A percentile compares a stretch with the other conserved stretches of the same genome.
phyloP scores from a whole-genome alignment of 163 green algal species.

The Picocystis sp. region DNA sequence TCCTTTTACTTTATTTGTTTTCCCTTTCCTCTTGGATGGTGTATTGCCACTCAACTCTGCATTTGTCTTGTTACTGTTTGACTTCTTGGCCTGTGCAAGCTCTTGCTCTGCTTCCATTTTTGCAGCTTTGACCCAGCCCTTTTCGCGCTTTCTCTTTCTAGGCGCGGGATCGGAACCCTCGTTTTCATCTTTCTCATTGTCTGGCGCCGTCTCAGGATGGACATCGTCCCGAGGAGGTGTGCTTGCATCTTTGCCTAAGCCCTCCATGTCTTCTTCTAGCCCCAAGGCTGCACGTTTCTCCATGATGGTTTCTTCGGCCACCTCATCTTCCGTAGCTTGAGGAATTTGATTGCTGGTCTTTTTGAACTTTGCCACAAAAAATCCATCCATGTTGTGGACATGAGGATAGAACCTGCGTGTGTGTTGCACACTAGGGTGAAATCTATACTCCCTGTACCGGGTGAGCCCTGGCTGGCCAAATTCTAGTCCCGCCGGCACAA shows the following conservation, averaged over 20 bases:
- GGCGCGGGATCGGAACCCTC: no score
- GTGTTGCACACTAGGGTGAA: slow-evolving; percentile 76
- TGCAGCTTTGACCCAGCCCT: no score
- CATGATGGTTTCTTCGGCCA: not conserved
- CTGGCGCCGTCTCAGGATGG: no score
- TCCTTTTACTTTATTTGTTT: no score
- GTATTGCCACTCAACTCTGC: no score
- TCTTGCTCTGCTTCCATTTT: no score
- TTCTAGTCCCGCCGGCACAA: slow-evolving; percentile 84
- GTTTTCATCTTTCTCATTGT: no score
- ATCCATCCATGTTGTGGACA: slow-evolving; percentile 93
- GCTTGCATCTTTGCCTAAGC: not conserved
- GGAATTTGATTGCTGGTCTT: slow-evolving; percentile 59
- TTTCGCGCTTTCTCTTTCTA: no score
- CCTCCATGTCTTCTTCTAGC: not conserved
- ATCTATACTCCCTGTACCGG: slow-evolving; percentile 72
- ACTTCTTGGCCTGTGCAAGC: no score
- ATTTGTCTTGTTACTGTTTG: no score
- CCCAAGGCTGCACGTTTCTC: not conserved
- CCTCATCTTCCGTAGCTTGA: slow-evolving; percentile 10
- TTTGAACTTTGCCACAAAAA: slow-evolving; percentile 94
- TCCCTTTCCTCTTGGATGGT: no score
- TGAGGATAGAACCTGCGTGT: slow-evolving; percentile 92
- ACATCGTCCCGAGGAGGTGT: no score
- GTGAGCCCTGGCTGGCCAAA: slow-evolving; percentile 70